Base-by-base conservation (phyloP, 23 red algal species). In the Rhodosorus marinus region DNA sequence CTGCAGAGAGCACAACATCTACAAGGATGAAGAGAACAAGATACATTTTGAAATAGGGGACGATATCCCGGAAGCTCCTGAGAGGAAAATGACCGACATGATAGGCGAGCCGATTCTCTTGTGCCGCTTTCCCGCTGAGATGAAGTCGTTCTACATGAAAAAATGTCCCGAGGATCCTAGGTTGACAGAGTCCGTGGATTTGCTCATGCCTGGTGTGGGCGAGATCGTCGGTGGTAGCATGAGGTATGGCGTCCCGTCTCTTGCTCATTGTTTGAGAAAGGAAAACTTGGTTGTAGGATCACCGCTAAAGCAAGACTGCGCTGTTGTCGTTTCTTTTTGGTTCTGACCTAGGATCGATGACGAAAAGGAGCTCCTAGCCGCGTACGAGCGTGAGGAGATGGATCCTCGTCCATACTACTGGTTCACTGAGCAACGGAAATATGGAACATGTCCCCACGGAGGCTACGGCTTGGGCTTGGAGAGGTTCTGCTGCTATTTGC, bases 91-190 rank as follows among this genome's bases (percentile, higher is more conserved):
- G 87, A 94, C 87, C 1, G 87, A 94, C 55, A 41, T 74, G 49
- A 94, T 94, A 42, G 76, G 76, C 31, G 56, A 76, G 49, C 87
- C 87, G 26, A 94, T 94, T 47, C 67, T 94, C 45, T 59, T 94
- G 20, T 62, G 31, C 31, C 62, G 62, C 15, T 94, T 94, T 40
- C 87, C 87, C 15, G 68, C 72, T 4, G 55, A 60, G 6, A 27
- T 94, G 50, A 94, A 94, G 61, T 76, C 76, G 20, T 94, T 94
- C 45, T 94, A 94, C 62, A 94, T 94, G 87, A 68, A 94, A 34
- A 73, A 75, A 35, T 94, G 87, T 64, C 51, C 60, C 25, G 87
- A 94, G 51, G 73, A 94, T 33, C 59, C 28, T 34, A 54, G 47
- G 23, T 32, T 94, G 4, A 94, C 87, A 3, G 87, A 94, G 60